Conservation (phyloP, 2,329 filamentous ascomycete genomes). For the Emydomyces testavorans region DNA sequence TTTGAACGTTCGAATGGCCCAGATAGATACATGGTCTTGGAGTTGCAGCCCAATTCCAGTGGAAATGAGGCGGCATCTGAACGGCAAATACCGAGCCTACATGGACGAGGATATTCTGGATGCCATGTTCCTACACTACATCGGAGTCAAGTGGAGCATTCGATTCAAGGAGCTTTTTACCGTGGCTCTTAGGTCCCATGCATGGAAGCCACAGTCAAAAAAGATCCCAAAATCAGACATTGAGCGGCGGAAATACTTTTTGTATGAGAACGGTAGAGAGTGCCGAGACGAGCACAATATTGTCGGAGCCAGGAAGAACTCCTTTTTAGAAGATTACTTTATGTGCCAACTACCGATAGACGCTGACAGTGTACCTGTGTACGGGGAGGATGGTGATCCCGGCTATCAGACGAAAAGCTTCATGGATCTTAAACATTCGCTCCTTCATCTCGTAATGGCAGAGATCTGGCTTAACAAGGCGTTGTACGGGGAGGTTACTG, state of each 20-base stretch:
- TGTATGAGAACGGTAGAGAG: slow-evolving; percentile 19
- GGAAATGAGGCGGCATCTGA: slow-evolving; percentile 43
- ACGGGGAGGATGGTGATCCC: slow-evolving; percentile 31
- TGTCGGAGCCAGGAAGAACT: slow-evolving; percentile 26
- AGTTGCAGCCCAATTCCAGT: slow-evolving; percentile 35
- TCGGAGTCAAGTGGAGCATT: slow-evolving; percentile 43
- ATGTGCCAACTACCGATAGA: slow-evolving; percentile 44
- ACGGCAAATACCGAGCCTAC: slow-evolving; percentile 48
- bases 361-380: slow-evolving; percentile 28
- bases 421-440: slow-evolving; percentile 43
- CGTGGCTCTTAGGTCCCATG: slow-evolving; percentile 27
- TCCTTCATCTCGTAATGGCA: slow-evolving; percentile 47
- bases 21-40: slow-evolving; percentile 45
- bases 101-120: slow-evolving; percentile 50
- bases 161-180: slow-evolving; percentile 36
- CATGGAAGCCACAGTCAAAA: slow-evolving; percentile 32
- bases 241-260: slow-evolving; percentile 38
- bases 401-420: slow-evolving; percentile 31
- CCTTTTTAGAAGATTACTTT: slow-evolving; percentile 42
- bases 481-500: slow-evolving; percentile 40
- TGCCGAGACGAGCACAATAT: slow-evolving; percentile 17
- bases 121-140: slow-evolving; percentile 44
- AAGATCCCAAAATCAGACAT: slow-evolving; percentile 29
- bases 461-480: slow-evolving; percentile 44
- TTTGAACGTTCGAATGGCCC: slow-evolving; percentile 44